Base-by-base conservation (phyloP, 257 asterid species). In the Solanum sitiens region DNA sequence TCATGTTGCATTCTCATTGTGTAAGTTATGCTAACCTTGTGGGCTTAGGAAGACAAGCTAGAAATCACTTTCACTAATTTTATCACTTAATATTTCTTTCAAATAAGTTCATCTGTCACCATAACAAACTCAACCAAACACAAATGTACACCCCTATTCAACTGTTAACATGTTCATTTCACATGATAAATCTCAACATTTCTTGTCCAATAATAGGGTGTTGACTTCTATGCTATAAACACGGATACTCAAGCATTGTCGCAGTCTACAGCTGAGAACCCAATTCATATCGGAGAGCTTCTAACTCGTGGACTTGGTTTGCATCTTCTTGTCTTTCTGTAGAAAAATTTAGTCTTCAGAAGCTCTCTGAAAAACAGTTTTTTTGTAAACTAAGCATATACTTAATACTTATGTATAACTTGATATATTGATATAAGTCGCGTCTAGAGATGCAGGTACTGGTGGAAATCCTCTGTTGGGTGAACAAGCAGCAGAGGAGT, bases 401-500 rank as follows among this genome's bases (percentile, higher is more conserved):
- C 4, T 42, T n/a, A n/a, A 47, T 18, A 80, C 25, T 5, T 27
- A 27, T 80, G 11, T 47, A 47, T 47, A 45, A 47, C 39, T 80
- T 56, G 65, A 56, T 56, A 87, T 85, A 70, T 71, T 87, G 71
- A 83, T 67, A 7, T 23, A 12, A 50, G 74, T 53, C 32, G 37
- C 84, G 63, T 90, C 84, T 83, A 74, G 88, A 61, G 61, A 73
- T 91, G 90, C 91, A 97, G 99, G 99, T 44, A 95, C 98, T 5
- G 99, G 99, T 67, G 99, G 99, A 72, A 97, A 97, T 91, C 99
- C 99, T 25, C 95, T 94, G 50, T 89, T 97, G 86, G 99, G 99
- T n/a, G 99, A 97, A 88, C 99, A 95, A 89, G 99, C 99, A 72
- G 99, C 99, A 74, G 99, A 97, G 87, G 99, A 97, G 91, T 97